Evolutionary conservation across 208 protist genomes (phyloP), one percentile per base, ranked within the genome.

Genomic region (Angomonas deanei): DNA sequence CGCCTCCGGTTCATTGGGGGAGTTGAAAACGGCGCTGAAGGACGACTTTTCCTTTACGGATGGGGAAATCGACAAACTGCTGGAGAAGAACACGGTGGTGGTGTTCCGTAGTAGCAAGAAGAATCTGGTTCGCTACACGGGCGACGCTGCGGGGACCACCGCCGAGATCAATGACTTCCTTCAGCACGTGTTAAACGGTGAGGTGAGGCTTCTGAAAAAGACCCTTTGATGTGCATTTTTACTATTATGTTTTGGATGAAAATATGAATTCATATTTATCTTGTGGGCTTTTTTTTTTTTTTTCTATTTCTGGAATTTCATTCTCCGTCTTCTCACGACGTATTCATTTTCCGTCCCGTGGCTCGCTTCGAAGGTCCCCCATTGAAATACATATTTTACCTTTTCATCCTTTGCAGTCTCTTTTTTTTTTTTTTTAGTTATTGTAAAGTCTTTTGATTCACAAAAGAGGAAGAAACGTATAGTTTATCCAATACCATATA

Each of bases 41-140:
- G 53, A 61, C 0, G 46, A 64, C 23, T 65, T 79, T 17, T 19
- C 30, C 2, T 33, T 57, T 3, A 31, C 64, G 0, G 13, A 54
- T 3, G 55, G 62, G 48, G 53, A 39, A 1, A 23, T 31, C 1
- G 21, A 17, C 10, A 56, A 4, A 1, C 13, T 57, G 32, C 1
- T 42, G 17, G 15, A 10, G 34, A 47, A 23, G 10, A 49, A 61
- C 33, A 3, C 19, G 1, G 21, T 78, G 36, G 50, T 86, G 47
- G 42, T 79, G 21, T 49, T 77, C 42, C 76, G 80, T 19, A 74
- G 77, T 21, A 61, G 70, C 0, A 76, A 73, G n/a, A 42, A 47
- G 11, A 36, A 24, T 3, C 13, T 42, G 21, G 26, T 74, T 24
- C 80, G 80, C 13, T 72, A 69, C 39, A 28, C 21, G 23, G 21